Percentiles rank a stretch among this genome's conserved stretches.
Evolutionary conservation across 1,284 basidiomycete genomes (phyloP).

Genomic region (Omphalotus olearius): DNA sequence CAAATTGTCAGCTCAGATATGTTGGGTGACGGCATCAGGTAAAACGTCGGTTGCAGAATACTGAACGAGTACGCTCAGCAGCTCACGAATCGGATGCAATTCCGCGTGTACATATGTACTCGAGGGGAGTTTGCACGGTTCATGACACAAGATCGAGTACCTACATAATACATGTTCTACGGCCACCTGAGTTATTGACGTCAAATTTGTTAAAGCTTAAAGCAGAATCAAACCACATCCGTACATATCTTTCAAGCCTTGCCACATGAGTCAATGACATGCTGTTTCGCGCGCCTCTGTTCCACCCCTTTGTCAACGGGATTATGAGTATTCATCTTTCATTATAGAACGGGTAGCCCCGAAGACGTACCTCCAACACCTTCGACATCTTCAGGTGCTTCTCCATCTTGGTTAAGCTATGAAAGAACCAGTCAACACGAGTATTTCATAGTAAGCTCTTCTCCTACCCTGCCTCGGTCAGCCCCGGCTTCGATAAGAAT

Average conservation of each 20-base stretch:
- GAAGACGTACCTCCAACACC: slow-evolving; percentile 68
- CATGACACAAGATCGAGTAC: too few relatives aligned
- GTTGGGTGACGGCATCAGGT: too few relatives aligned
- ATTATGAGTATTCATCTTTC: too few relatives aligned
- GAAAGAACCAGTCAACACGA: slow-evolving; percentile 11
- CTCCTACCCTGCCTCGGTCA: slow-evolving; percentile 78
- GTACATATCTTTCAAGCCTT: slow-evolving; percentile 27
- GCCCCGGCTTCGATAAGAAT: slow-evolving; percentile 90
- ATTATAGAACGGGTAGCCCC: too few relatives aligned
- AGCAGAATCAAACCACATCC: neutral
- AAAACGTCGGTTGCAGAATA: too few relatives aligned
- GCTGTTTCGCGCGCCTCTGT: slow-evolving; percentile 71
- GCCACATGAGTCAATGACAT: slow-evolving; percentile 72
- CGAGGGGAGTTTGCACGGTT: too few relatives aligned
- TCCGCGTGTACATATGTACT: too few relatives aligned
- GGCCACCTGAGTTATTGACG: neutral
- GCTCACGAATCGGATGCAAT: too few relatives aligned
- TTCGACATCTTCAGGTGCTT: slow-evolving; percentile 79
- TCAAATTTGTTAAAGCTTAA: neutral
- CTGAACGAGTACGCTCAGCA: too few relatives aligned
- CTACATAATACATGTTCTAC: too few relatives aligned
- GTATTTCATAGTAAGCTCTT: slow-evolving; percentile 13
- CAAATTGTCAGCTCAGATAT: too few relatives aligned
- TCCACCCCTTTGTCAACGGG: slow-evolving; percentile 39
- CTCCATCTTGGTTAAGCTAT: slow-evolving; percentile 78